Conservation (phyloP, 129 eudicot species). For the Oenanthe sinensis region DNA sequence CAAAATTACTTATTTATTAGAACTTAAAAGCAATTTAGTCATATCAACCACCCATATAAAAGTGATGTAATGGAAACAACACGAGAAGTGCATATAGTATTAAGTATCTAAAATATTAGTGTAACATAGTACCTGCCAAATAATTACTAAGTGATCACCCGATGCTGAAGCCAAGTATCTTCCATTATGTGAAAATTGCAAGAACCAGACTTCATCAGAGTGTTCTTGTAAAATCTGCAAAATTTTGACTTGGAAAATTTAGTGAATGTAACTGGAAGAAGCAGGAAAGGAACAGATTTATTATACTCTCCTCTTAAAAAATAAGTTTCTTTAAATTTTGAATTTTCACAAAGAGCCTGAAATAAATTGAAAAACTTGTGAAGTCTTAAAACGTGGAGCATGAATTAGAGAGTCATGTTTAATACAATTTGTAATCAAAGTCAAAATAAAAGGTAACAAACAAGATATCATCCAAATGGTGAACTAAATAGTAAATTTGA, state of each 20-base stretch:
- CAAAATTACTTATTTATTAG: not conserved
- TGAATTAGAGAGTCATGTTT: not conserved
- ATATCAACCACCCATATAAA: not conserved
- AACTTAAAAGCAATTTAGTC: not conserved
- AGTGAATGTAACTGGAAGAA: not conserved
- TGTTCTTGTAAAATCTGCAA: slow-evolving; percentile 63
- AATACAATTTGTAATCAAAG: not conserved
- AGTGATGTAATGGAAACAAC: not conserved
- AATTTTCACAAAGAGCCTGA: not conserved
- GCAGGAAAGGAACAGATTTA: not conserved
- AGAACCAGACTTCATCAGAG: slow-evolving; percentile 78
- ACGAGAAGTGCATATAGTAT: not conserved
- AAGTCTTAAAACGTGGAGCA: not conserved
- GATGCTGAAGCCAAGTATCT: slow-evolving; percentile 84
- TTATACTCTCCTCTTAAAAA: not conserved
- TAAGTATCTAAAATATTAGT: not conserved
- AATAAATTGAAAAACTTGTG: not conserved
- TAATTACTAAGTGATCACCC: slow-evolving; percentile 63
- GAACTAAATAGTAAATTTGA: not conserved
- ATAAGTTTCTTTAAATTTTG: not conserved
- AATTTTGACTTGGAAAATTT: not conserved
- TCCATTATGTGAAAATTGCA: slow-evolving; percentile 78
- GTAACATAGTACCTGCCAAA: slow-evolving; percentile 68
- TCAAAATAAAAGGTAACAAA: not conserved
- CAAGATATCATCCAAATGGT: not conserved